Evolutionary conservation across 306 rosid species (phyloP), one percentile per base, ranked within the genome.

Genomic region (Albizia julibrissin): DNA sequence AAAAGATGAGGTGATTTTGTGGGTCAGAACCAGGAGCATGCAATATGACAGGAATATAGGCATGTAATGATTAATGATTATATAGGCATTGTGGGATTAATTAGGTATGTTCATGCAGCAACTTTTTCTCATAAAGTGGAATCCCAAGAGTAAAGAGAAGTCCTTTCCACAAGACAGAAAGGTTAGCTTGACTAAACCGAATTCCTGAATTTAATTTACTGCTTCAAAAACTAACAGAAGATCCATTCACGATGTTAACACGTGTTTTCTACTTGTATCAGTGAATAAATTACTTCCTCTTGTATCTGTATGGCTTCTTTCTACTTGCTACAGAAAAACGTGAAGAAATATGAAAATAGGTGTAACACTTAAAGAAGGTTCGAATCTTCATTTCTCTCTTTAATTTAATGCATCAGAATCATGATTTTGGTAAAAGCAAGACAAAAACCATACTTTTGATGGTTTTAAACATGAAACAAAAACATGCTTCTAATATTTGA

Each of bases 81-180:
- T 62, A 40, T 46, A 69, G 50, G 80, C 21, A 54, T 26, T 39
- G 72, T 24, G 58, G 64, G 69, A 81, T 86, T 84, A 77, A 76
- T 74, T 81, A 89, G 82, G 93, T 91, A 84, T 85, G 90, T 87
- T 81, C 64, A 27, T 70, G 85, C 52, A 33, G 34, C 87, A 22
- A 76, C 88, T 72, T 89, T 87, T 73, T 87, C 88, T 73, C 66
- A 21, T 6, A 68, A 69, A 74, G 43, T 44, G 59, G 74, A 50
- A 76, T 76, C 79, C 75, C 68, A 40, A 74, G 54, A 72, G 22
- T 58, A 58, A 67, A 76, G 72, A 79, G 42, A 27, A 61, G 72
- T 66, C 49, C 66, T 16, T 61, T 70, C 21, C 46, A 47, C 66
- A 72, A 42, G 65, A 21, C 40, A 80, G 69, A 65, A 4, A 21